Evolutionary conservation across 2,329 filamentous ascomycete species (phyloP), one percentile per base, ranked within the genome.

Genomic region (Diaporthe sp.): DNA sequence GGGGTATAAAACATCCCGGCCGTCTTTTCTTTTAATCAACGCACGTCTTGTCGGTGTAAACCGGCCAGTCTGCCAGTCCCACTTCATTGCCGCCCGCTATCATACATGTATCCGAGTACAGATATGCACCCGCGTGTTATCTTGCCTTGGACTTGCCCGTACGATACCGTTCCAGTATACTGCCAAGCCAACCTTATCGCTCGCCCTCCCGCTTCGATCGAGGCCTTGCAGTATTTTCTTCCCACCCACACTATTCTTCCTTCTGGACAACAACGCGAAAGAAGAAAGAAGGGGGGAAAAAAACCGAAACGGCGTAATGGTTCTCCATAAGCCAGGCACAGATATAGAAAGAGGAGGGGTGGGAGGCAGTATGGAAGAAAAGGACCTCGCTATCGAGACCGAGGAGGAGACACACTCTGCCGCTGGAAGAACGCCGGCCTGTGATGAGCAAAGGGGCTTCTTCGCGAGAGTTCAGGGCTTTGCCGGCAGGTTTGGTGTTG

Each of bases 401-500:
- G 44, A 61, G 15, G 55, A 51, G 50, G 70, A n/a, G 58, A 30
- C 0, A 10, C 25, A 61, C 15, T 25, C 30, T 27, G 50, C 17
- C 27, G 9, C 30, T 5, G 30, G 32, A 42, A 30, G 37, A n/a
- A 63, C 7, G 10, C 44, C 27, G n/a, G 17, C 17, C 25, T 44
- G 25, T 8, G 47, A 75, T 37, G 22, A 73, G 22, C 79, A 78
- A 73, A 55, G 73, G 51, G 66, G 51, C 27, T 25, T 81, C 3
- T 81, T 79, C 59, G 80, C 80, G 13, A 82, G 76, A 75, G 76
- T 91, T 0, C 92, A 96, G 81, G 88, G 90, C 39, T 78, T 94
- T 19, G 92, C 92, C 0, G 91, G 88, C 56, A 91, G 87, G 78
- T 86, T 93, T 76, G 89, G 92, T 55, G 89, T 95, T 71, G 93